Evolutionary conservation across 2,329 filamentous ascomycete species (phyloP), one percentile per base, ranked within the genome.

Genomic region (Thelonectria rubi): DNA sequence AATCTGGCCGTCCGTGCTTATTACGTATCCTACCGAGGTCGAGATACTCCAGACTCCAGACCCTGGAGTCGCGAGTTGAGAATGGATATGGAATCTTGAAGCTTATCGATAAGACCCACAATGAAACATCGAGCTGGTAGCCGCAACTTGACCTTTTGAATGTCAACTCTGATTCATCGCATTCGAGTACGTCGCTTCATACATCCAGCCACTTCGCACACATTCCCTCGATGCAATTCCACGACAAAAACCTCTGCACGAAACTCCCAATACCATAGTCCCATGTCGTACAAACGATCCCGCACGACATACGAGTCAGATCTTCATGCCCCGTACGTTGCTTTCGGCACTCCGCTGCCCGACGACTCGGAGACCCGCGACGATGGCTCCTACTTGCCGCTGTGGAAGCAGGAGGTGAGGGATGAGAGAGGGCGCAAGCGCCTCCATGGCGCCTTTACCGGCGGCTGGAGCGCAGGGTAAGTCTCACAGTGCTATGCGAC

Each of bases 351-450:
- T 3, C 89, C 94, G 9, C 84, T 99, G 15, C 93, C 93, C 1
- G 87, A 91, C 62, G 92, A 97, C 72, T 84, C 90, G 50, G 86
- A 92, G 18, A 83, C 86, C 39, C 89, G 93, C 71, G 94, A 98
- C 76, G 92, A 97, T 80, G 94, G 94, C 64, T 93, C 92, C 42
- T 98, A 94, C 74, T 87, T 97, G 15, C 95, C 95, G 0, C 79
- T 97, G n/a, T 98, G 95, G 93, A 97, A 98, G 80, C 95, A 99
- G 81, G 94, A 97, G 75, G 94, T 97, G 75, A 91, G 91, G 61
- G 95, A 99, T 78, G 95, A 97, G 74, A 89, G 89, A 67, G 95
- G 95, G 15, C 85, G 94, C 69, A 94, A 96, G 78, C 88, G 95
- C 55, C 84, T 99, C 3, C 95, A 99, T 77, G 95, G 95, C 65